Evolutionary conservation across 116 monocot species (phyloP).

Genomic region (Papilionanthe hybrid): DNA sequence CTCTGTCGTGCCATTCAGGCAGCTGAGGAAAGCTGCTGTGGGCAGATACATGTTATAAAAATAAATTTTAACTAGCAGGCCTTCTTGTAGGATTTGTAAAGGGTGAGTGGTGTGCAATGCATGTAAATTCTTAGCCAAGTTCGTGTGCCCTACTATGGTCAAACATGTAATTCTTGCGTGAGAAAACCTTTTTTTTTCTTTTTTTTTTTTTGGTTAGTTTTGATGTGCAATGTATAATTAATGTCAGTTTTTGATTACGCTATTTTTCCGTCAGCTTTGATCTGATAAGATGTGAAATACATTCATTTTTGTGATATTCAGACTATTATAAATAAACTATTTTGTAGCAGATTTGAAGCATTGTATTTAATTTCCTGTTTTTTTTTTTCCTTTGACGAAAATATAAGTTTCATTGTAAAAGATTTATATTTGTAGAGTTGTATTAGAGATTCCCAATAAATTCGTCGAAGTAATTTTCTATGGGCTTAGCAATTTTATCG

Average conservation of each 20-base stretch:
- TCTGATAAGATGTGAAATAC: too few species aligned
- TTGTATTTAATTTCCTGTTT: too few species aligned
- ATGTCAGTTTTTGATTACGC: not conserved
- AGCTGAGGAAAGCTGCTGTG: not conserved
- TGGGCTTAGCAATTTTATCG: too few species aligned
- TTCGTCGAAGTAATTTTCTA: too few species aligned
- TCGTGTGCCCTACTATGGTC: not conserved
- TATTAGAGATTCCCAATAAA: too few species aligned
- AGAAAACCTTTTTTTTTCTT: not conserved
- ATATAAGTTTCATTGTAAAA: too few species aligned
- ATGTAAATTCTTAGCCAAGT: not conserved
- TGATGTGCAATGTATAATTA: not conserved
- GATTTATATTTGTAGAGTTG: too few species aligned
- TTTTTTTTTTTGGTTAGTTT: not conserved
- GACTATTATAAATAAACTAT: too few species aligned
- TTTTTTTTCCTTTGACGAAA: too few species aligned
- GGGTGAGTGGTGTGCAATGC: not conserved
- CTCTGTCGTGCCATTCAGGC: not conserved
- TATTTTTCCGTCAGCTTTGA: not conserved
- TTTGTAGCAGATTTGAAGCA: too few species aligned
- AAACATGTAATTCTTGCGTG: not conserved
- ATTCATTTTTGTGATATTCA: too few species aligned
- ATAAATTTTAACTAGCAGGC: too few species aligned
- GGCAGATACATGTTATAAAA: not conserved
- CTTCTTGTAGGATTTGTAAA: not conserved